Evolutionary conservation across 1,284 basidiomycete genomes (phyloP).

Genomic region (Stereum hirsutum): DNA sequence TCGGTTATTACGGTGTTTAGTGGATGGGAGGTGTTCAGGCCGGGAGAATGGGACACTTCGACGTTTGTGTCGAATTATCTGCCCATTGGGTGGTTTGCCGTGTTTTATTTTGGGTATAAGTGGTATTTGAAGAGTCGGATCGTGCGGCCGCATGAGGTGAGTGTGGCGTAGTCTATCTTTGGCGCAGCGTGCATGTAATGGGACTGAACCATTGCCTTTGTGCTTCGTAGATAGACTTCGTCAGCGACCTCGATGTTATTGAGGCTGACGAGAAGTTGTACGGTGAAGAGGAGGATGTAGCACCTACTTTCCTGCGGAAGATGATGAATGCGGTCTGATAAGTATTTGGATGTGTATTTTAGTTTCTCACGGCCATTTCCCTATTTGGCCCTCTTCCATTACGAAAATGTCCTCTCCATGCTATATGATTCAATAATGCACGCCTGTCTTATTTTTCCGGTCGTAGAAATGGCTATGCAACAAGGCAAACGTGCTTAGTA

Average conservation of each 20-base stretch:
- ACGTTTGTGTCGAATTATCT: constrained; percentile 72
- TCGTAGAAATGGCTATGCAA: no score
- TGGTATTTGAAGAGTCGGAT: constrained; percentile 38
- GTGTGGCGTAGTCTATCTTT: not conserved
- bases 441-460: no score
- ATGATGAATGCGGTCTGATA: no score
- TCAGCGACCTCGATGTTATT: constrained; percentile 61
- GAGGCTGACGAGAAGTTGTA: constrained; percentile 35
- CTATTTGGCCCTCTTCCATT: no score
- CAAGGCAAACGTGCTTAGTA: no score
- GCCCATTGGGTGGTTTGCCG: constrained; percentile 65
- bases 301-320: not conserved
- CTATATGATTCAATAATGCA: no score
- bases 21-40: constrained; percentile 71
- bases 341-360: no score
- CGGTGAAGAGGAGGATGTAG: not conserved
- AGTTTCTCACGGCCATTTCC: no score
- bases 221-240: constrained; percentile 59
- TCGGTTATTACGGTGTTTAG: constrained; percentile 49
- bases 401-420: no score
- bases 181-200: not conserved
- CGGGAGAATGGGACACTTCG: constrained; percentile 46
- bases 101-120: constrained; percentile 59
- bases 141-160: constrained; percentile 34
- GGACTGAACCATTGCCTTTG: not conserved